Evolutionary conservation across 352 stramenopile genomes (phyloP).

Genomic region (Blastocystis sp.): DNA sequence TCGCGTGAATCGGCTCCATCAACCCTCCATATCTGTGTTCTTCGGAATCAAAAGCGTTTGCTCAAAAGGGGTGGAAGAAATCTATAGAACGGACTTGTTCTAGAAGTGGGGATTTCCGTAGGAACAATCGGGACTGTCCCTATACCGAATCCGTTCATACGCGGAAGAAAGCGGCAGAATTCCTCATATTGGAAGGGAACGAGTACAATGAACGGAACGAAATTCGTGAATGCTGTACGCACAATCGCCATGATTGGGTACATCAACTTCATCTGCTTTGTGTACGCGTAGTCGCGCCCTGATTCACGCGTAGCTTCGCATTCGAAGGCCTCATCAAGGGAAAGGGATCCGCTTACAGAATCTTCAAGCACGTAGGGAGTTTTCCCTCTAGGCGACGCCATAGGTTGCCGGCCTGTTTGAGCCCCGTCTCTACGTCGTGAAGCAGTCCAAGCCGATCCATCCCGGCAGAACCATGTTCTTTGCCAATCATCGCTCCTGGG

Average conservation of each 20-base stretch:
- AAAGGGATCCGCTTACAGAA: constrained; percentile 27
- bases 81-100: too few relatives aligned
- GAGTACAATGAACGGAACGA: neutral
- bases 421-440: constrained; percentile 18
- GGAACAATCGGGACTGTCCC: neutral
- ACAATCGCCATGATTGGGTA: neutral
- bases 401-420: constrained; percentile 57
- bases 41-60: too few relatives aligned
- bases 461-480: constrained; percentile 72
- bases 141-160: neutral
- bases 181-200: neutral
- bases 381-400: neutral
- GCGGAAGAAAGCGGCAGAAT: neutral
- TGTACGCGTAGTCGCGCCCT: neutral
- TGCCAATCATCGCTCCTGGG: constrained; percentile 70
- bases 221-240: neutral
- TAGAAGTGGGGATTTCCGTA: neutral
- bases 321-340: constrained; percentile 21
- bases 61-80: too few relatives aligned
- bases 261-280: constrained; percentile 25
- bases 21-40: too few relatives aligned
- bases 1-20: too few relatives aligned
- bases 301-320: constrained; percentile 7
- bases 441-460: constrained; percentile 52
- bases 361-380: constrained; percentile 29